Evolutionary conservation across 2,329 filamentous ascomycete genomes (phyloP), one percentile per base, ranked within the genome.

Genomic region (Pseudogymnoascus sp.): DNA sequence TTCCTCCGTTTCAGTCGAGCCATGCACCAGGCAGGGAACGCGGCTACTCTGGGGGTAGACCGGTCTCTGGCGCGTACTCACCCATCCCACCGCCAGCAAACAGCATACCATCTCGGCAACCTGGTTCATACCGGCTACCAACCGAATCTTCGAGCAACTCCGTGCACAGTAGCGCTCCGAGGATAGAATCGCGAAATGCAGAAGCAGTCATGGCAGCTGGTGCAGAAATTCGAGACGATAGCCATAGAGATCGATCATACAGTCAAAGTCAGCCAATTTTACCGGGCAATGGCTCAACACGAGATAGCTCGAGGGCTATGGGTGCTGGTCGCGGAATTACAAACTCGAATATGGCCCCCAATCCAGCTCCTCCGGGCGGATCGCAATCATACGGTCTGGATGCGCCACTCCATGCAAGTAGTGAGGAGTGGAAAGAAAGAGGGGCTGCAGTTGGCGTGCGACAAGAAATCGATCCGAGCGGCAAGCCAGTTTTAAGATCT

Each of bases 391-490:
- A 87, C 71, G 77, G 76, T 25, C 68, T 81, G 40, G 85, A 88
- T 67, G 82, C 81, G 61, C 83, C 82, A 0, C 81, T 79, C 66
- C 77, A 80, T 37, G 78, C 82, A 44, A 91, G 88, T 70, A 92
- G 86, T 69, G 93, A 97, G 70, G 93, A 97, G 67, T 97, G 94
- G 94, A 91, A 96, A 76, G 93, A 99, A 44, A 87, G 88, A 65
- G 94, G 94, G 47, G 93, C 94, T n/a, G 92, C 93, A 1, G 86
- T 95, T 28, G 87, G 87, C 16, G 82, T 92, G 61, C 84, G 89
- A 64, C 87, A 91, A 73, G 92, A 97, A 72, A 82, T 92, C 25
- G 94, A 97, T 75, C 84, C 89, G 31, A 90, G 87, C 68, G 94
- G 94, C 18, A 89, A 91, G 68, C 86, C 90, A 2, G 82, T 96